Conservation (phyloP, 345 rosid species). For the Anastatica hierochuntica region DNA sequence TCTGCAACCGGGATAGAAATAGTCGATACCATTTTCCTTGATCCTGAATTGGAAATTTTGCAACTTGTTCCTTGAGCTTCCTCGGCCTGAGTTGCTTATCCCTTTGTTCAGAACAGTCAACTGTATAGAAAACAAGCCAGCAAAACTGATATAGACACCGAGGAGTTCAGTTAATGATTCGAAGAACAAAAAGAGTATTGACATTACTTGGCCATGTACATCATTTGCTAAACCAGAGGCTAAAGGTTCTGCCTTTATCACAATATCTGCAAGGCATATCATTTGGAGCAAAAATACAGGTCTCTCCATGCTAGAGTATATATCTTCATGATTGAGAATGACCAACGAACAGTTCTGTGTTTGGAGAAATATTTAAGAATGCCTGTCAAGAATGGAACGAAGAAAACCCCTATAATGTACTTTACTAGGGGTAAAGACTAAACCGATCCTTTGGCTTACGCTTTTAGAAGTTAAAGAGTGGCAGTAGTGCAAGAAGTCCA, state of each 20-base stretch:
- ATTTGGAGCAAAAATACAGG: constrained; percentile 42
- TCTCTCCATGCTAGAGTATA: constrained; percentile 47
- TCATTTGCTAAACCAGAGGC: constrained; percentile 89
- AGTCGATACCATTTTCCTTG: constrained; percentile 66
- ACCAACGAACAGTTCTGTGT: constrained; percentile 67
- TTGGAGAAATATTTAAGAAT: constrained; percentile 4
- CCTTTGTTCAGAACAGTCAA: constrained; percentile 52
- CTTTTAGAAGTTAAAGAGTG: constrained; percentile 58
- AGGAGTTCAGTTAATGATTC: not conserved
- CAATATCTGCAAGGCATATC: constrained; percentile 66
- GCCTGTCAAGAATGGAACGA: not conserved
- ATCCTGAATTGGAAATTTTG: constrained; percentile 71
- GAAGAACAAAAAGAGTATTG: not conserved
- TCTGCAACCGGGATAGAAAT: constrained; percentile 69
- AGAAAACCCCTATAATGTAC: not conserved
- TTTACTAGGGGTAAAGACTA: not conserved
- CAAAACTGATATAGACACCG: not conserved
- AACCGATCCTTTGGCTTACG: too few species aligned
- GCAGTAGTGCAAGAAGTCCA: constrained; percentile 81
- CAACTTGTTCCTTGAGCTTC: constrained; percentile 39
- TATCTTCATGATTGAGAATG: constrained; percentile 65
- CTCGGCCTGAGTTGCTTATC: constrained; percentile 10
- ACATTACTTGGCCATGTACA: constrained; percentile 83
- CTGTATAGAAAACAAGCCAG: constrained; percentile 33
- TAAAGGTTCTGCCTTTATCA: constrained; percentile 73